Conservation (phyloP, 176 grass and related monocot genomes). For the Stipa capillata region DNA sequence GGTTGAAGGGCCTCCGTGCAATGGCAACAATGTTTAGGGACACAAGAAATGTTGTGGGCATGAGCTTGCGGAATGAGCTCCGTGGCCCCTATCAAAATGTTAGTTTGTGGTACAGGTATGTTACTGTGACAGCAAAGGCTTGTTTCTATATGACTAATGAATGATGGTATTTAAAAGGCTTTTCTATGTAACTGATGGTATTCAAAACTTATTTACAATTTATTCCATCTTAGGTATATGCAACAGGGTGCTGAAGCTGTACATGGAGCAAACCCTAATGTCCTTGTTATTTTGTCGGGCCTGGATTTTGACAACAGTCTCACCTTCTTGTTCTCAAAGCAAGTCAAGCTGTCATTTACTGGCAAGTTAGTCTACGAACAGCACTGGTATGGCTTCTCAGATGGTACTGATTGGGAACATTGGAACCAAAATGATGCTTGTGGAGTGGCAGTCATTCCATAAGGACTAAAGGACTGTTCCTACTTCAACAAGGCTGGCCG, state of each 20-base stretch:
- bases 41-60: conserved; percentile 69
- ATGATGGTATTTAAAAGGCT: neutral
- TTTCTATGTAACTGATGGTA: neutral
- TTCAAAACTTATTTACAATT: neutral
- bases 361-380: conserved; percentile 81
- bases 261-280: conserved; percentile 61
- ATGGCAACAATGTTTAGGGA: conserved; percentile 73
- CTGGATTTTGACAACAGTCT: conserved; percentile 80
- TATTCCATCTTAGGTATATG: conserved; percentile 74
- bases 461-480: conserved; percentile 56
- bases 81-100: conserved; percentile 70
- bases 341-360: conserved; percentile 54
- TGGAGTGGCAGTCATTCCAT: conserved; percentile 40
- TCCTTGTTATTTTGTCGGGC: conserved; percentile 79
- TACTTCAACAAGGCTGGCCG: conserved; percentile 70
- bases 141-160: neutral
- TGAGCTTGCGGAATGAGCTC: conserved; percentile 92
- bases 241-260: conserved; percentile 78
- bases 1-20: conserved; percentile 59
- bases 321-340: conserved; percentile 46
- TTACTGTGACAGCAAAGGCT: neutral
- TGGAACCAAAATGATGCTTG: conserved; percentile 72
- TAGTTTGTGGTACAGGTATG: conserved; percentile 91
- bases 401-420: conserved; percentile 65
- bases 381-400: conserved; percentile 96